Evolutionary conservation across 1,284 basidiomycete genomes (phyloP), one percentile per base, ranked within the genome.

Genomic region (Anthracocystis panici-leucophaei): DNA sequence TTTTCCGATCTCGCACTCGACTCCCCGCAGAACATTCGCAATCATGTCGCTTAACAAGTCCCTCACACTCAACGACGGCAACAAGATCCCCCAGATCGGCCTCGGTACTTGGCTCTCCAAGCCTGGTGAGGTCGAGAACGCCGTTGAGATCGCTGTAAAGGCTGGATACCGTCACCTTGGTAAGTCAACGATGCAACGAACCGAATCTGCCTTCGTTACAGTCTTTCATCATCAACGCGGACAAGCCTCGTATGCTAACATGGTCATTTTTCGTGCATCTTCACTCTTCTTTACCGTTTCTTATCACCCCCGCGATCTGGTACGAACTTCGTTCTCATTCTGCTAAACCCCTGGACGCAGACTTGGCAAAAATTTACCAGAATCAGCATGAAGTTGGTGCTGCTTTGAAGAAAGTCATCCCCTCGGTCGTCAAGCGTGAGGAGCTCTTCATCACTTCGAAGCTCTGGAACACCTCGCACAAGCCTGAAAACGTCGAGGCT

Each of bases 61-160:
- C 31, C 16, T 84, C 50, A 78, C 75, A 5, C 77, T 84, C 49
- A 82, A 82, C 77, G 81, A 82, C 77, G 82, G 82, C 50, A 79
- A 82, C 74, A 73, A 73, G 57, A 83, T 84, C 65, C 82, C 82
- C 12, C 77, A 77, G 60, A 76, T 84, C 79, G 93, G 93, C 49
- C 88, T 93, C 45, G 93, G 93, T 10, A 94, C 93, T 29, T 94
- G 92, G 93, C 88, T 90, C 57, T 91, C 91, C 25, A 87, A 90
- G 82, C 91, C 91, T 18, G 88, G 90, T 27, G 91, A 94, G 84
- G 93, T 93, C 61, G 91, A 91, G 86, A 88, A 89, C 54, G 91
- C 92, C 59, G 78, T 84, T 50, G 72, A 73, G 55, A 42, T 68
- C 51, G 81, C 83, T 23, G 62, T 82, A 42, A 78, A 79, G 57